phyloP scores from a whole-genome alignment of 2,329 filamentous ascomycete species.

The Cytospora mali region DNA sequence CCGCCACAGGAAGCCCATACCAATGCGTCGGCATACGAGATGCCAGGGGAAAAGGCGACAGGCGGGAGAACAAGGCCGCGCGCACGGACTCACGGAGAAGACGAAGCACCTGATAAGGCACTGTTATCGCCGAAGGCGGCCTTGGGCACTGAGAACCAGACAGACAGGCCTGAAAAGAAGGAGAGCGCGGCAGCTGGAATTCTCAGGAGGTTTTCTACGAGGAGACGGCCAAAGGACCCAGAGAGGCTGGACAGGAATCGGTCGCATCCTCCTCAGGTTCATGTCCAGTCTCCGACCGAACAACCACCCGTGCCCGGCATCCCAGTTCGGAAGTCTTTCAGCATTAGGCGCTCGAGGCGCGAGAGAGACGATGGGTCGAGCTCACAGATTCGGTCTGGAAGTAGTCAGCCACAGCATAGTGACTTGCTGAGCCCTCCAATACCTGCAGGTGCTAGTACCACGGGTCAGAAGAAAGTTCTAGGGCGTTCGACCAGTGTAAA shows the following conservation, averaged over 20 bases:
- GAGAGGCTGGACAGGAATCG: constrained; percentile 64
- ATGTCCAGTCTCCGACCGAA: constrained; percentile 77
- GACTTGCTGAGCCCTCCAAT: constrained; percentile 77
- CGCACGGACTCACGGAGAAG: constrained; percentile 91
- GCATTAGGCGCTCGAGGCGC: constrained; percentile 65
- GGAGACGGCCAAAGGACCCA: constrained; percentile 67
- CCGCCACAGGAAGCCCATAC: constrained; percentile 87
- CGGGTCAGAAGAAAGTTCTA: constrained; percentile 68
- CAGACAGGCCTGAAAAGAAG: constrained; percentile 69
- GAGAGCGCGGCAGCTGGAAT: constrained; percentile 86
- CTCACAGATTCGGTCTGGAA: constrained; percentile 55
- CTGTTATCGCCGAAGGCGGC: constrained; percentile 28
- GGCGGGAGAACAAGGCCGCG: constrained; percentile 81
- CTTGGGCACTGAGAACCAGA: constrained; percentile 18
- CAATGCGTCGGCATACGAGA: constrained; percentile 81
- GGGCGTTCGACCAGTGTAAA: constrained; percentile 91
- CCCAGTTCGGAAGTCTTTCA: constrained; percentile 80
- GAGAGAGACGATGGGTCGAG: constrained; percentile 55
- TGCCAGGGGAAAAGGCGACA: constrained; percentile 85
- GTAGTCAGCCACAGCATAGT: constrained; percentile 71
- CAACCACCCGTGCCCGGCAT: constrained; percentile 50
- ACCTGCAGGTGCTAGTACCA: constrained; percentile 57
- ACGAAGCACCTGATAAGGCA: constrained; percentile 72
- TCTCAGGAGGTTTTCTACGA: constrained; percentile 87
- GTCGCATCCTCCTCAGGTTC: constrained; percentile 72